Conservation (phyloP, 345 rosid genomes). For the Hirschfeldia incana region DNA sequence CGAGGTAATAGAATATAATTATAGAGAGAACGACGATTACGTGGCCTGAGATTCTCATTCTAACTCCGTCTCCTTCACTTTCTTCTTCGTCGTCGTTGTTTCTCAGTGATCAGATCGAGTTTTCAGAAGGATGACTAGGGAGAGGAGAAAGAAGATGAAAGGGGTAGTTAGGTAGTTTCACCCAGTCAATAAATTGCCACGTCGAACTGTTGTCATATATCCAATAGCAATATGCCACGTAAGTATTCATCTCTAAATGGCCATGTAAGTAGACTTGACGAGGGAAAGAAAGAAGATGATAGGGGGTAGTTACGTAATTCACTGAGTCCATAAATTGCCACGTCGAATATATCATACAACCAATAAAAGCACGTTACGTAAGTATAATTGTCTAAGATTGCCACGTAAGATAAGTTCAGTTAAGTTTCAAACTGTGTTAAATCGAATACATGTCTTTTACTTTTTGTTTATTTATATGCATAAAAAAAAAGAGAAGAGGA, state of each 20-base stretch:
- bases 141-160: background rate
- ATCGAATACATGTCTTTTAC: background rate
- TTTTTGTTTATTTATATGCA: background rate
- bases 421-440: background rate
- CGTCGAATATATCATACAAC: constrained; percentile 13
- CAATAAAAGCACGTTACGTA: constrained; percentile 28
- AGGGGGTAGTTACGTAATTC: constrained; percentile 10
- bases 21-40: constrained; percentile 35
- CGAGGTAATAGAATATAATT: constrained; percentile 37
- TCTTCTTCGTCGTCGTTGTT: constrained; percentile 25
- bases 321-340: background rate
- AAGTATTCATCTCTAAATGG: background rate
- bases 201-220: background rate
- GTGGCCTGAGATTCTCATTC: constrained; percentile 31
- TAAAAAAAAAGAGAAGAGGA: background rate
- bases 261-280: background rate
- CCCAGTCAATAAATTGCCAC: constrained; percentile 7
- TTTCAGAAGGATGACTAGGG: background rate
- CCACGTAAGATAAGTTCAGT: background rate
- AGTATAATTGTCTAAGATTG: background rate
- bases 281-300: background rate
- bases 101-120: constrained; percentile 26
- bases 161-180: constrained; percentile 11
- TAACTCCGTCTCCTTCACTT: constrained; percentile 6
- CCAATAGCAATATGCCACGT: constrained; percentile 34